Evolutionary conservation across 306 rosid species (phyloP).

Genomic region (Cucumis sativus): DNA sequence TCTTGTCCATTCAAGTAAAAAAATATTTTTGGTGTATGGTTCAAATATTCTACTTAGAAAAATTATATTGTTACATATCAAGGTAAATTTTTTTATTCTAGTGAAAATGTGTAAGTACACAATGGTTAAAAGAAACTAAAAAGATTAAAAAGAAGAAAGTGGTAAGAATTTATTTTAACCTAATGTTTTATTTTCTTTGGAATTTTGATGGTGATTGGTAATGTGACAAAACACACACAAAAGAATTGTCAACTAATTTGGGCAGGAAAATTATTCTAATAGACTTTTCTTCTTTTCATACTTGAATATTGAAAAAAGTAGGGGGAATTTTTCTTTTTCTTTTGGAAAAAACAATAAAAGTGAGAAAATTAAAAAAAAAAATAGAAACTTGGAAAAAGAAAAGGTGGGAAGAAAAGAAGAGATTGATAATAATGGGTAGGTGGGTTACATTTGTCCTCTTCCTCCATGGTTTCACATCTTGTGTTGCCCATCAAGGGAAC

Average conservation of each 20-base stretch:
- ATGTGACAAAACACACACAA: not conserved
- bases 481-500: slow-evolving; percentile 25
- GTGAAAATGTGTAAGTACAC: too few species aligned
- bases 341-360: not conserved
- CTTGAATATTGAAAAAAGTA: not conserved
- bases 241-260: not conserved
- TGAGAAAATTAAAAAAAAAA: not conserved
- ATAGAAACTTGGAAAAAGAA: not conserved
- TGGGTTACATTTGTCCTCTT: slow-evolving; percentile 12
- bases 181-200: not conserved
- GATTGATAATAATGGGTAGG: slow-evolving; percentile 13
- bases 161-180: not conserved
- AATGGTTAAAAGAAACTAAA: too few species aligned
- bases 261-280: not conserved
- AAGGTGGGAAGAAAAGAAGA: not conserved
- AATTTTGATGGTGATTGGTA: not conserved
- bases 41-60: too few species aligned
- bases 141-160: too few species aligned
- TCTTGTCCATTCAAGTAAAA: too few species aligned
- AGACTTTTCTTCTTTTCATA: slow-evolving; percentile 15
- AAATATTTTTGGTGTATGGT: too few species aligned
- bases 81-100: too few species aligned
- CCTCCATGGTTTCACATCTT: slow-evolving; percentile 8
- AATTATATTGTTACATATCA: too few species aligned
- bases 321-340: not conserved